Evolutionary conservation across 345 rosid species (phyloP).

Genomic region (Eucalyptus pauciflora): DNA sequence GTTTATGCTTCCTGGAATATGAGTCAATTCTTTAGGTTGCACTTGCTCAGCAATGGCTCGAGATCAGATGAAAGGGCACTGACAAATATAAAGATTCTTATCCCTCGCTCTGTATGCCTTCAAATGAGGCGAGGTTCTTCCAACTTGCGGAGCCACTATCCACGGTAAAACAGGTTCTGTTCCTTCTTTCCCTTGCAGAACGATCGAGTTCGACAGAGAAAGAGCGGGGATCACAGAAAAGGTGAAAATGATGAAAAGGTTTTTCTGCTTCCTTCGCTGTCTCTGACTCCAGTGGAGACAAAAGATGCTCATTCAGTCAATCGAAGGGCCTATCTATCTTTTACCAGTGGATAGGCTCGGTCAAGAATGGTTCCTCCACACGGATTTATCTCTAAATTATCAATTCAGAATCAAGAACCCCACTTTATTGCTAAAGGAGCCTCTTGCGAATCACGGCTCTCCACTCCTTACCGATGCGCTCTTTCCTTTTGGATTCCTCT

Average conservation of each 20-base stretch:
- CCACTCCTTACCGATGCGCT: conserved; percentile 1
- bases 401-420: conserved; percentile 41
- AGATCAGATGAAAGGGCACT: conserved; percentile 1
- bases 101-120: background rate
- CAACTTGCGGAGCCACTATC: conserved; percentile 23
- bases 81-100: background rate
- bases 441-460: conserved; percentile 12
- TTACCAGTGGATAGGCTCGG: background rate
- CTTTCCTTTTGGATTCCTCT: background rate
- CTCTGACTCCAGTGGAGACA: conserved; percentile 19
- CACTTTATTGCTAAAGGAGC: conserved; percentile 22
- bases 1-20: background rate
- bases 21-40: background rate
- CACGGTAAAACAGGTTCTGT: conserved; percentile 11
- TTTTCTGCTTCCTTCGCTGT: conserved; percentile 12
- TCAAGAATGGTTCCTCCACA: conserved; percentile 6
- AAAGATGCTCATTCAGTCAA: conserved; percentile 22
- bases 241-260: background rate
- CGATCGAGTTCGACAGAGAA: background rate
- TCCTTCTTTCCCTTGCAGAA: background rate
- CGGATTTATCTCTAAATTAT: conserved; percentile 14
- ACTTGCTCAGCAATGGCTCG: background rate
- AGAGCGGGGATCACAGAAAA: background rate
- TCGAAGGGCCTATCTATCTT: background rate
- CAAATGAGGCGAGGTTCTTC: background rate